phyloP scores from a whole-genome alignment of 305 asterid genomes.

The Solanum hybrid region DNA sequence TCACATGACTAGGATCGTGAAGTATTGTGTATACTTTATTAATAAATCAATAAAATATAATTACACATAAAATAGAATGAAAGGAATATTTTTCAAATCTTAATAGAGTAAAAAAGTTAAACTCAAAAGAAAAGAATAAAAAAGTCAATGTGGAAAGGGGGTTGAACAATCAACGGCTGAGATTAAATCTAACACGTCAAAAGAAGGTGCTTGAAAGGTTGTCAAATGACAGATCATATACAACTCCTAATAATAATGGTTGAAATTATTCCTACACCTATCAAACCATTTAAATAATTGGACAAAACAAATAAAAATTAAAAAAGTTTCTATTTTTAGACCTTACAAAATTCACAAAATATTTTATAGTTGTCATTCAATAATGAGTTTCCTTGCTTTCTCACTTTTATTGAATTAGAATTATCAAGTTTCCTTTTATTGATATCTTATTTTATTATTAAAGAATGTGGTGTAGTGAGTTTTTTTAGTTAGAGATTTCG shows the following conservation, averaged over 20 bases:
- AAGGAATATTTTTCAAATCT: neutral
- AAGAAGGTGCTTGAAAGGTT: neutral
- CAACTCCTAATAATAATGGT: neutral
- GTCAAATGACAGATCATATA: neutral
- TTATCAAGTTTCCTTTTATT: neutral
- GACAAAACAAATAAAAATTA: neutral
- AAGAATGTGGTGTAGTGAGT: neutral
- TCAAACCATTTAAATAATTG: neutral
- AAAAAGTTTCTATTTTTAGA: neutral
- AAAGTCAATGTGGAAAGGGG: neutral
- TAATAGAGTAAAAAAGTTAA: neutral
- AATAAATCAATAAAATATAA: neutral
- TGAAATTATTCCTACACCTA: neutral
- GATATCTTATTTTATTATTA: neutral
- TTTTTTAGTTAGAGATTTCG: neutral
- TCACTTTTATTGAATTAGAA: neutral
- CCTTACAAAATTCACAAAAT: neutral
- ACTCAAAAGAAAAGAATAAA: neutral
- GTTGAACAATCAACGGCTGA: neutral
- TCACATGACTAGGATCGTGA: neutral
- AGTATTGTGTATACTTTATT: neutral
- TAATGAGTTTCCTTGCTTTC: neutral
- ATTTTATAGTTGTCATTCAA: slow-evolving; percentile 1
- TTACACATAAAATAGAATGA: neutral
- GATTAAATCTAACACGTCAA: slow-evolving; percentile 4